phyloP scores from a whole-genome alignment of 106 monocot genomes.

The Posidonia australis region DNA sequence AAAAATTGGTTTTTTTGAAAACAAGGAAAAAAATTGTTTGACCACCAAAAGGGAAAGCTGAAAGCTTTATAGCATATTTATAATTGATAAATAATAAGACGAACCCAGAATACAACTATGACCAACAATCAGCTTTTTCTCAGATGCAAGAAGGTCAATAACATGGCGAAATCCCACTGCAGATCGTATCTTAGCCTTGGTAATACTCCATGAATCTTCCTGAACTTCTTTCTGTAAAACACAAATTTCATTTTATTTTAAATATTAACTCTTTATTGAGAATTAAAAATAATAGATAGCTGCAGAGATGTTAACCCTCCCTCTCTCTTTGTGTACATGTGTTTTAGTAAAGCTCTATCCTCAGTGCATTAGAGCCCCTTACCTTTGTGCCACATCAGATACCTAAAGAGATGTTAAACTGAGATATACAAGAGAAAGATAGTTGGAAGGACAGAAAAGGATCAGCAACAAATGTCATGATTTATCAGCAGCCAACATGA shows the following conservation, averaged over 20 bases:
- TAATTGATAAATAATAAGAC: background rate
- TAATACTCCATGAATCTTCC: slow-evolving; percentile 33
- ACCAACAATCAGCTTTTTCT: slow-evolving; percentile 81
- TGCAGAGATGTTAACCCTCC: no score
- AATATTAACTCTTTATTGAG: background rate
- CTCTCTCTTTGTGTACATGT: no score
- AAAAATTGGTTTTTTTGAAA: background rate
- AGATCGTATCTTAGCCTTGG: slow-evolving; percentile 35
- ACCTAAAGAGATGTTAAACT: no score
- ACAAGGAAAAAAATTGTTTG: no score
- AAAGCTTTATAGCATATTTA: slow-evolving; percentile 2
- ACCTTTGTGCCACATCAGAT: no score
- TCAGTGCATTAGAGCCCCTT: no score
- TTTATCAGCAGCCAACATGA: no score
- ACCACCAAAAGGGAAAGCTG: background rate
- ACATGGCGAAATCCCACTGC: slow-evolving; percentile 94
- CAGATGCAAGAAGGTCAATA: slow-evolving; percentile 74
- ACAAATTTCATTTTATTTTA: background rate
- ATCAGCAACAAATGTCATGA: no score
- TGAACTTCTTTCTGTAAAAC: slow-evolving; percentile 47
- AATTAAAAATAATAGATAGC: background rate
- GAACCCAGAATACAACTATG: slow-evolving; percentile 84
- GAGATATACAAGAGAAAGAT: no score
- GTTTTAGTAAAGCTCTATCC: no score
- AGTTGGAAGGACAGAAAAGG: no score